phyloP scores from a whole-genome alignment of 108 stramenopile species.

The Nannochloropsis gaditana region DNA sequence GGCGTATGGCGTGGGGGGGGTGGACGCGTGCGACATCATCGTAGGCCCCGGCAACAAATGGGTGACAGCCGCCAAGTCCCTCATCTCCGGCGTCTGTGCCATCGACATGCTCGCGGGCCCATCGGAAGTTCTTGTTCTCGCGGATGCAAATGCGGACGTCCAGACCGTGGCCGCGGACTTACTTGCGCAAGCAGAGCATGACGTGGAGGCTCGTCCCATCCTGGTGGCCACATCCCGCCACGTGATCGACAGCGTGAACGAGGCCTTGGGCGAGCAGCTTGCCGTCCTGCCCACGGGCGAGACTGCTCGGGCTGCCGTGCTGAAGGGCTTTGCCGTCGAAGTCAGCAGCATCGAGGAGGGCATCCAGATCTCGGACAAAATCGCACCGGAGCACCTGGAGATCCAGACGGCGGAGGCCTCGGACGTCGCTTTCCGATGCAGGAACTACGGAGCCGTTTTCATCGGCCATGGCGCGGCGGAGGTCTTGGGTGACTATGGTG shows the following conservation, averaged over 20 bases:
- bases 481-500: slow-evolving; percentile 97
- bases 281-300: slow-evolving; percentile 58
- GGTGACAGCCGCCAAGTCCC: slow-evolving; percentile 95
- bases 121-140: slow-evolving; percentile 91
- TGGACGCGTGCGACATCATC: slow-evolving; percentile 85
- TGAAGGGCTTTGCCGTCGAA: slow-evolving; percentile 68
- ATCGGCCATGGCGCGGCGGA: slow-evolving; percentile 88
- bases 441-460: slow-evolving; percentile 92
- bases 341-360: slow-evolving; percentile 67
- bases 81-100: slow-evolving; percentile 82
- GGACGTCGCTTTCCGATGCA: slow-evolving; percentile 63
- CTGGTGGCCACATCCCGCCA: slow-evolving; percentile 58
- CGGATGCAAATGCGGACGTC: slow-evolving; percentile 80
- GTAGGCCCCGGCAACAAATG: slow-evolving; percentile 98
- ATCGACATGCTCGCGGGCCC: slow-evolving; percentile 99
- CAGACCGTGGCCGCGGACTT: slow-evolving; percentile 92
- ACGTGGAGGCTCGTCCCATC: slow-evolving; percentile 91
- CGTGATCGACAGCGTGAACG: slow-evolving; percentile 67
- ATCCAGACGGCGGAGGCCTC: slow-evolving; percentile 77
- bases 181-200: slow-evolving; percentile 97
- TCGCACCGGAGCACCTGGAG: slow-evolving; percentile 97
- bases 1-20: slow-evolving; percentile 76
- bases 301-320: slow-evolving; percentile 47
- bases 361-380: slow-evolving; percentile 68
- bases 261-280: slow-evolving; percentile 43